Evolutionary conservation across 2,329 filamentous ascomycete genomes (phyloP).

Genomic region (Hirsutella minnesotensis): DNA sequence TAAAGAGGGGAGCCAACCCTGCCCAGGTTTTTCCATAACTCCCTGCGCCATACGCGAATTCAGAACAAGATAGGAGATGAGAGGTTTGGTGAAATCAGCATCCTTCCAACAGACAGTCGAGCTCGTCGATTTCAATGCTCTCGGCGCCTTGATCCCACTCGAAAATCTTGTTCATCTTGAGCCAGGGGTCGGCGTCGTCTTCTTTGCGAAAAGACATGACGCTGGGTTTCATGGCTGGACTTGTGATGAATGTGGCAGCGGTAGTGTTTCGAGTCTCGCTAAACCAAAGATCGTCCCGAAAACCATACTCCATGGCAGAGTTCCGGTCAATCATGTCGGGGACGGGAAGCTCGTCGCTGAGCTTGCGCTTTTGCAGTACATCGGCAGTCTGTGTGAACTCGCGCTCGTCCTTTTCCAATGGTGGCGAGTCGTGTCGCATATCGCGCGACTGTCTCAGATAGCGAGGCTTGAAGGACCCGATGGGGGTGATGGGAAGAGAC

Average conservation of each 20-base stretch:
- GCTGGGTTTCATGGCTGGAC: constrained; percentile 37
- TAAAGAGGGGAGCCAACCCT: neutral
- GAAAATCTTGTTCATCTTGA: constrained; percentile 27
- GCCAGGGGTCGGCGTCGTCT: constrained; percentile 25
- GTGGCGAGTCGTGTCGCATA: constrained; percentile 65
- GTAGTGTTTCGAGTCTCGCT: constrained; percentile 28
- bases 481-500: constrained; percentile 47
- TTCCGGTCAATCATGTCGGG: constrained; percentile 18
- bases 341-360: constrained; percentile 28
- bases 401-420: constrained; percentile 85
- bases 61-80: constrained; percentile 4
- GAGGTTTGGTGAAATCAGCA: constrained; percentile 35
- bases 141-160: constrained; percentile 67
- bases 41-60: constrained; percentile 10
- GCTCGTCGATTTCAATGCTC: constrained; percentile 82
- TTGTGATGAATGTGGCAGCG: constrained; percentile 35
- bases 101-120: constrained; percentile 74
- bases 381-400: constrained; percentile 95
- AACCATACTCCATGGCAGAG: constrained; percentile 20
- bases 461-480: constrained; percentile 48
- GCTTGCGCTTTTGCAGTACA: constrained; percentile 59
- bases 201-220: constrained; percentile 21
- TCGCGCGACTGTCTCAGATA: constrained; percentile 25
- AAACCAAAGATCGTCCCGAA: constrained; percentile 41
- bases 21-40: constrained; percentile 4